phyloP scores from a whole-genome alignment of 176 grass and related monocot genomes.

The Miscanthus lutarioriparius region DNA sequence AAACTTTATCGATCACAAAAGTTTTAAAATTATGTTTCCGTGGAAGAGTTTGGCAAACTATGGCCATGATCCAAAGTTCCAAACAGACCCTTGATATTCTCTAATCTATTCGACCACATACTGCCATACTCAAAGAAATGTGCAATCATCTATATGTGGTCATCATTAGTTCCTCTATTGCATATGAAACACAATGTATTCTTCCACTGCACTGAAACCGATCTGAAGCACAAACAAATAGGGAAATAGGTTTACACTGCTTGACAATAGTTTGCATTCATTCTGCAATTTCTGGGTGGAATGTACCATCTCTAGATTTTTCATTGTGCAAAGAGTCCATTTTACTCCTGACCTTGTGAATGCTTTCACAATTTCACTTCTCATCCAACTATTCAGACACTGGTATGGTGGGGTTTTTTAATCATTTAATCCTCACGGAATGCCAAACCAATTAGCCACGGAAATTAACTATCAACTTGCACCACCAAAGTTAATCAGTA shows the following conservation, averaged over 20 bases:
- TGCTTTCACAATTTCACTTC: background rate
- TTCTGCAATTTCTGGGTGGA: background rate
- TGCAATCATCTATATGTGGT: no score
- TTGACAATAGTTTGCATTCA: background rate
- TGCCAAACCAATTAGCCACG: background rate
- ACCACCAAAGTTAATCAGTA: background rate
- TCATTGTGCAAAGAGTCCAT: background rate
- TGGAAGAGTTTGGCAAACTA: background rate
- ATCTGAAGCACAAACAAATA: background rate
- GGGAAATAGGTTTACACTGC: background rate
- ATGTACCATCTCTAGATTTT: background rate
- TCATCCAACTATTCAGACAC: background rate
- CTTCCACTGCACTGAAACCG: background rate
- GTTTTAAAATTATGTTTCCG: background rate
- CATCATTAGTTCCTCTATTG: no score
- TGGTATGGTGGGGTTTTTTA: background rate
- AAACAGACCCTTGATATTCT: background rate
- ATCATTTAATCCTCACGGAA: background rate
- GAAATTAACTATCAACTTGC: background rate
- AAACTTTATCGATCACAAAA: no score
- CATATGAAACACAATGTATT: background rate
- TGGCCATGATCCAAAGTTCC: background rate
- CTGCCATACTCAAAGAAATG: no score
- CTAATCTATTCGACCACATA: no score
- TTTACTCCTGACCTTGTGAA: background rate